phyloP scores from a whole-genome alignment of 176 grass and related monocot species.

The Cenchrus fungigraminus region DNA sequence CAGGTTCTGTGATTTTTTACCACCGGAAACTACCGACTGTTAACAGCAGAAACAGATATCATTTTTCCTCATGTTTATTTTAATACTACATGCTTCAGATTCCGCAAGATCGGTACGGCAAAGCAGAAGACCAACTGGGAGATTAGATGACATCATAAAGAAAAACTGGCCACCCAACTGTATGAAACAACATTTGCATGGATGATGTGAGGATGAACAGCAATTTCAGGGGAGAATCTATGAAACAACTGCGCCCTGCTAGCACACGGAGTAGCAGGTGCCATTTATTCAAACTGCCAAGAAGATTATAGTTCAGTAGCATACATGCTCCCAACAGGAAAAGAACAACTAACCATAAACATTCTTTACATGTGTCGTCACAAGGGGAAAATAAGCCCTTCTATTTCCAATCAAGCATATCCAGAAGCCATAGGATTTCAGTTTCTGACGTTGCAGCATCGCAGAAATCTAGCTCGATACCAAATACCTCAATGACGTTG shows the following conservation, averaged over 20 bases:
- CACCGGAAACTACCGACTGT: background rate
- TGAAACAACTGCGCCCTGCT: background rate
- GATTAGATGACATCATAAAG: background rate
- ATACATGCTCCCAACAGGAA: constrained; percentile 24
- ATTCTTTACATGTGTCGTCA: constrained; percentile 41
- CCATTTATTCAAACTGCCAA: constrained; percentile 14
- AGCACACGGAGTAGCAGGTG: background rate
- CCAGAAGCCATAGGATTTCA: constrained; percentile 78
- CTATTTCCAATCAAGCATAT: constrained; percentile 95
- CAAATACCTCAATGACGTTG: constrained; percentile 65
- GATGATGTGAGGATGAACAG: background rate
- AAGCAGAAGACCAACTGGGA: background rate
- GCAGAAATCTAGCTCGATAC: constrained; percentile 82
- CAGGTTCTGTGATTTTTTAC: background rate
- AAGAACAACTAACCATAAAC: constrained; percentile 34
- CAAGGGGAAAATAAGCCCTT: background rate
- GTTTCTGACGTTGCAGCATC: constrained; percentile 66
- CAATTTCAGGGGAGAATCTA: background rate
- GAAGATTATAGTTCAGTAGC: background rate
- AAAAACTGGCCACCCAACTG: background rate
- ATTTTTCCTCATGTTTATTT: background rate
- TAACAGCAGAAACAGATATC: too few relatives aligned
- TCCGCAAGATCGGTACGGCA: background rate
- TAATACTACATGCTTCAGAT: background rate
- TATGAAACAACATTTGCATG: background rate